Evolutionary conservation across 1,139 yeast genomes (phyloP).

Genomic region (Saccharomyces uvarum): DNA sequence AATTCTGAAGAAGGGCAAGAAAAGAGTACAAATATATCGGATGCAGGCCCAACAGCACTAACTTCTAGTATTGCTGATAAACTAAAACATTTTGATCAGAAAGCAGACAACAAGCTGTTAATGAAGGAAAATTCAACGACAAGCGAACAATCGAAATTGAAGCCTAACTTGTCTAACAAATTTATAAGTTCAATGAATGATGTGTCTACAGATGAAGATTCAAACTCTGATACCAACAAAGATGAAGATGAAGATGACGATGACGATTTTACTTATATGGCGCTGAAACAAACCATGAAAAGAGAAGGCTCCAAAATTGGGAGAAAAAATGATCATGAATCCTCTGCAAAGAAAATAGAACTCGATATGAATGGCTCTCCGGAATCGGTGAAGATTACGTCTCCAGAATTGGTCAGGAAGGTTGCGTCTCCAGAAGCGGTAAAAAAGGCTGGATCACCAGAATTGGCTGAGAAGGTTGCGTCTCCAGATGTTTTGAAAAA

Average conservation of each 20-base stretch:
- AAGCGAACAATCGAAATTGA: background rate
- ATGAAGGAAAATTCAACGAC: background rate
- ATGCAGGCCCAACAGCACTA: background rate
- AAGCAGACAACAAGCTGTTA: background rate
- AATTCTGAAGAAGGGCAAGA: background rate
- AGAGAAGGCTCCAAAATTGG: slow-evolving; percentile 2
- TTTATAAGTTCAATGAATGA: background rate
- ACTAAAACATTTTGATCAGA: background rate
- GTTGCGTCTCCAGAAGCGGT: background rate
- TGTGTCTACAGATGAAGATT: background rate
- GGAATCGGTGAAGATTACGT: background rate
- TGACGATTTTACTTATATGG: slow-evolving; percentile 12
- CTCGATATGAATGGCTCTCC: background rate
- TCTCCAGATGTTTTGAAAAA: background rate
- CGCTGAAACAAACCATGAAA: slow-evolving; percentile 10
- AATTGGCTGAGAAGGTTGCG: background rate
- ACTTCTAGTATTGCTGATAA: background rate
- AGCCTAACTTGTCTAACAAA: background rate
- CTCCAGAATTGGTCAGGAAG: background rate
- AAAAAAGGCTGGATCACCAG: background rate
- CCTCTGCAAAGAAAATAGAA: background rate
- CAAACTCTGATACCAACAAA: slow-evolving; percentile 3
- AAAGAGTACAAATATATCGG: background rate
- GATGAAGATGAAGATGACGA: slow-evolving; percentile 9
- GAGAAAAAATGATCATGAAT: background rate